These are phyloP conservation scores for Saprolegnia diclina DNA, from an alignment of 352 stramenopile species.

Conservation along the genomic window DNA sequence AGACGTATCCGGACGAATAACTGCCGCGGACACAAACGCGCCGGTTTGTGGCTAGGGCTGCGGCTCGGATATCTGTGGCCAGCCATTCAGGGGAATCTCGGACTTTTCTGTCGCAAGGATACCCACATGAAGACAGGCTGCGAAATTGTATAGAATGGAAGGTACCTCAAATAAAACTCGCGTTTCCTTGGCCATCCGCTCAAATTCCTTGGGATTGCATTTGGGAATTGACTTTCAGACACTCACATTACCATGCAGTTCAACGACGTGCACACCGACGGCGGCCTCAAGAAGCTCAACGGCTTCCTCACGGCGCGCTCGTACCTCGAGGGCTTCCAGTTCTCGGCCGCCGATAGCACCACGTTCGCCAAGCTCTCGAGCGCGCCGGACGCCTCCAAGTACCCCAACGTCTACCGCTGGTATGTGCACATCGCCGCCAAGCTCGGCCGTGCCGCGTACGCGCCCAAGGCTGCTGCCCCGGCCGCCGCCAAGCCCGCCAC, in stretches of 20 bases:
- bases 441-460: slow-evolving; percentile 41
- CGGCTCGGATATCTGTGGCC: slow-evolving; percentile 24
- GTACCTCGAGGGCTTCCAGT: slow-evolving; percentile 75
- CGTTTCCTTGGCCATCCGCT: background rate
- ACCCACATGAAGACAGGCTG: slow-evolving; percentile 1
- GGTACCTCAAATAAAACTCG: background rate
- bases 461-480: slow-evolving; percentile 20
- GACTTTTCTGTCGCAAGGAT: slow-evolving; percentile 4
- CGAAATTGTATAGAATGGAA: background rate
- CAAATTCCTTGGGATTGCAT: slow-evolving; percentile 1
- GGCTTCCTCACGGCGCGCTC: slow-evolving; percentile 70
- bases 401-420: slow-evolving; percentile 63
- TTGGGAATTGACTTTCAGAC: slow-evolving; percentile 13
- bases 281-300: slow-evolving; percentile 72
- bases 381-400: slow-evolving; percentile 45
- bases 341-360: slow-evolving; percentile 55
- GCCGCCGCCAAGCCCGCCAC: slow-evolving; percentile 21
- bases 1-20: background rate
- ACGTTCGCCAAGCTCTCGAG: slow-evolving; percentile 46
- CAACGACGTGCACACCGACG: slow-evolving; percentile 51
- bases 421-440: slow-evolving; percentile 60
- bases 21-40: slow-evolving; percentile 25
- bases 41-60: background rate
- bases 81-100: slow-evolving; percentile 22
- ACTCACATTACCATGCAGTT: slow-evolving; percentile 37